These are phyloP conservation scores for Sphaerulina populicola DNA, from an alignment of 2,329 filamentous ascomycete genomes.

Conservation along the genomic window DNA sequence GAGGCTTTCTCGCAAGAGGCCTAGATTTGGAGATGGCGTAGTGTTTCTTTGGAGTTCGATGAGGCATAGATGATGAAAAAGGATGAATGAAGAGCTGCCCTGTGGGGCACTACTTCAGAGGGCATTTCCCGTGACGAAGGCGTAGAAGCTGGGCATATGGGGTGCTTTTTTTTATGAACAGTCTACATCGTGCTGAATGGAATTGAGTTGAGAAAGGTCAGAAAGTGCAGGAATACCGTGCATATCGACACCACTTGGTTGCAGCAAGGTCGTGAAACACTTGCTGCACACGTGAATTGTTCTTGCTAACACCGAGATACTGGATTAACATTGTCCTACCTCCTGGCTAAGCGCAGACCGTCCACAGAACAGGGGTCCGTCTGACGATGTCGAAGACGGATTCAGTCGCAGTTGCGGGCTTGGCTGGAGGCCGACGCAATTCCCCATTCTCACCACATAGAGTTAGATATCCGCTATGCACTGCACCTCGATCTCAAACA, in stretches of 20 bases:
- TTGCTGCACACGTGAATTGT: background rate
- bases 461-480: conserved; percentile 10
- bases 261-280: background rate
- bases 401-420: no score
- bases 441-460: background rate
- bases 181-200: conserved; percentile 11
- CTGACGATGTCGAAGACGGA: no score
- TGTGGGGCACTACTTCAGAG: background rate
- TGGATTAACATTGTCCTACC: no score
- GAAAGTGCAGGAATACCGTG: background rate
- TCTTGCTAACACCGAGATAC: no score
- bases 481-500: conserved; percentile 16
- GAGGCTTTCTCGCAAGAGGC: conserved; percentile 61
- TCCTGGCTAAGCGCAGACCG: no score
- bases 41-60: conserved; percentile 1
- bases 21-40: conserved; percentile 15
- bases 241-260: background rate
- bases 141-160: background rate
- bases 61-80: conserved; percentile 8
- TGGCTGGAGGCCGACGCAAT: background rate
- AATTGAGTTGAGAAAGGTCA: conserved; percentile 6
- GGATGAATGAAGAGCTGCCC: conserved; percentile 1
- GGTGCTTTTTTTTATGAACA: conserved; percentile 9
- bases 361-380: no score
- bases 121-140: conserved; percentile 2